Evolutionary conservation across 805 yeast species (phyloP).

Genomic region (Myxozyma neotropica): DNA sequence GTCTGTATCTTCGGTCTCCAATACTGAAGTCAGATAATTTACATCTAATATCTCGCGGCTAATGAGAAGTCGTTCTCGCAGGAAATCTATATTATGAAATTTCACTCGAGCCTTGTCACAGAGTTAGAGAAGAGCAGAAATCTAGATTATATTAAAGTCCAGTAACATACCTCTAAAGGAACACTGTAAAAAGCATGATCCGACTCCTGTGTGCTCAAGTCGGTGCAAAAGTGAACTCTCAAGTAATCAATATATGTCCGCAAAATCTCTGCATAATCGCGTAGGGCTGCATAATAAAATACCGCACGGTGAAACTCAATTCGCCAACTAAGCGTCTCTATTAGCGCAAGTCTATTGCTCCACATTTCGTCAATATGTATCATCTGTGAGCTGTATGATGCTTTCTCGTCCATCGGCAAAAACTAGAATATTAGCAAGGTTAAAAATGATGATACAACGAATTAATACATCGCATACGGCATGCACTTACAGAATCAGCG

Average conservation of each 20-base stretch:
- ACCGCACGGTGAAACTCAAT: constrained; percentile 1
- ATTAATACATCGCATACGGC: not conserved
- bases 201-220: not conserved
- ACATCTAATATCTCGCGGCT: not conserved
- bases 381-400: constrained; percentile 1
- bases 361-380: not conserved
- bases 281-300: not conserved
- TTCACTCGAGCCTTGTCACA: constrained; percentile 8
- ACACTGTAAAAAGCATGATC: not conserved
- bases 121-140: too few relatives aligned
- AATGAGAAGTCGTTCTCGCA: not conserved
- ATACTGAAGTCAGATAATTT: not conserved
- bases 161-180: constrained; percentile 2
- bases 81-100: not conserved
- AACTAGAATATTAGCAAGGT: not conserved
- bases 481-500: not conserved
- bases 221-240: not conserved
- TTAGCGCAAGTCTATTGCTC: not conserved
- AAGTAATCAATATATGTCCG: constrained; percentile 1
- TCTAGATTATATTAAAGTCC: too few relatives aligned
- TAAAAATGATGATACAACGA: too few relatives aligned
- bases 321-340: constrained; percentile 3
- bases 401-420: constrained; percentile 5
- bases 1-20: not conserved
- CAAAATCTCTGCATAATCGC: not conserved